Conservation (phyloP, 2,329 filamentous ascomycete genomes). For the Rutstroemia sp. region DNA sequence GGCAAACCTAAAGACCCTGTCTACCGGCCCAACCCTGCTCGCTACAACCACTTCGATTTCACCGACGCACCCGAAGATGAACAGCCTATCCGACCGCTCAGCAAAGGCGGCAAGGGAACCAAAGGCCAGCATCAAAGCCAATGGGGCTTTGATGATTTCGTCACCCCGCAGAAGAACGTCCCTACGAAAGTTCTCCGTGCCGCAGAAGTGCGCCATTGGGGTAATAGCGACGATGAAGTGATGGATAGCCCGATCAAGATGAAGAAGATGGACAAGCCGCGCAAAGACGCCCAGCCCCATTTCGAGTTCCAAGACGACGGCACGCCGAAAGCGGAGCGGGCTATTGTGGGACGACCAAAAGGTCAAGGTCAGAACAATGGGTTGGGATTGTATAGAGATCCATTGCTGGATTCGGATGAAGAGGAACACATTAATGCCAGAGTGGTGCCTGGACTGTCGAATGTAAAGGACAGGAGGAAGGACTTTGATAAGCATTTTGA, state of each 20-base stretch:
- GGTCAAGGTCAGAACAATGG: conserved; percentile 59
- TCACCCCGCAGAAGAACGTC: conserved; percentile 68
- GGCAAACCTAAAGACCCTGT: conserved; percentile 35
- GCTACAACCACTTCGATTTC: conserved; percentile 83
- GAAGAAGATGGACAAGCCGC: conserved; percentile 56
- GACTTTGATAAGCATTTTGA: conserved; percentile 73
- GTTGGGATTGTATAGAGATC: conserved; percentile 69
- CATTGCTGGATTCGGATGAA: conserved; percentile 46
- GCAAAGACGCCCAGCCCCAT: conserved; percentile 73
- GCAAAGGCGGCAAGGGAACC: conserved; percentile 18
- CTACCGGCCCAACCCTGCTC: conserved; percentile 62
- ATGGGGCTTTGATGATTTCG: conserved; percentile 86
- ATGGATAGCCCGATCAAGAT: conserved; percentile 50
- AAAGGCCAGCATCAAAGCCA: conserved; percentile 61
- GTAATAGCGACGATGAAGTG: conserved; percentile 58
- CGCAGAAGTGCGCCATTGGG: conserved; percentile 73
- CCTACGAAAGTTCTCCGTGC: conserved; percentile 51
- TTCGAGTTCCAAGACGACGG: conserved; percentile 79
- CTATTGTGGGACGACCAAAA: conserved; percentile 39
- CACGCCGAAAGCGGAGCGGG: conserved; percentile 45
- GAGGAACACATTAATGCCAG: conserved; percentile 27
- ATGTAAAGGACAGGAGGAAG: conserved; percentile 65
- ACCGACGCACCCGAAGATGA: conserved; percentile 47
- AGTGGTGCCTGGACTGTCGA: conserved; percentile 50
- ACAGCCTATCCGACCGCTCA: conserved; percentile 13